Conservation (phyloP, 306 rosid genomes). For the Bauhinia variegata region DNA sequence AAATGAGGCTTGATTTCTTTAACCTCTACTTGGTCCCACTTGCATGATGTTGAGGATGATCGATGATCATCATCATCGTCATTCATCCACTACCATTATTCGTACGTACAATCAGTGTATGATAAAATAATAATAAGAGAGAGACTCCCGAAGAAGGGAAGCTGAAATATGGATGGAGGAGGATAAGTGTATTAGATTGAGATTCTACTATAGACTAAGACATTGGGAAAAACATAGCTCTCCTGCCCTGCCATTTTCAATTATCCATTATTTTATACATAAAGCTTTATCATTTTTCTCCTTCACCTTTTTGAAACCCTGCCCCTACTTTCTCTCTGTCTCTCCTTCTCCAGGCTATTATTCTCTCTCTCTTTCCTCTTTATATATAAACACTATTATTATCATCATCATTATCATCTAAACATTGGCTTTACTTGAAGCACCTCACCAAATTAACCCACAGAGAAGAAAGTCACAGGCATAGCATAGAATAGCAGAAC, state of each 20-base stretch:
- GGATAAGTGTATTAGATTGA: conserved; percentile 36
- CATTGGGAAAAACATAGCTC: conserved; percentile 55
- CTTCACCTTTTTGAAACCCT: conserved; percentile 58
- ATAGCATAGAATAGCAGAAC: neutral
- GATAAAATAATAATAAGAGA: conserved; percentile 39
- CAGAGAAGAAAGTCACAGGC: neutral
- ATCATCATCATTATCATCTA: conserved; percentile 42
- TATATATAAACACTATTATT: conserved; percentile 42
- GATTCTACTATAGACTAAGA: conserved; percentile 50
- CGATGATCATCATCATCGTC: conserved; percentile 23
- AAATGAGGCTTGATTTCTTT: conserved; percentile 31
- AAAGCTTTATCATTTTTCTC: conserved; percentile 45
- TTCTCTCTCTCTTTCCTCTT: conserved; percentile 30
- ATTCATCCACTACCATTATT: conserved; percentile 43
- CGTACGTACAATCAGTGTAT: conserved; percentile 19
- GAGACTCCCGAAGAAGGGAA: conserved; percentile 43
- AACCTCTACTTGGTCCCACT: conserved; percentile 56
- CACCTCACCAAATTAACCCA: conserved; percentile 35
- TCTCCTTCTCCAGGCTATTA: conserved; percentile 67
- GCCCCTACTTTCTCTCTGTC: conserved; percentile 43
- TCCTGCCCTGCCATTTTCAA: conserved; percentile 50
- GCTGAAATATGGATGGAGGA: neutral
- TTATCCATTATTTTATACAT: conserved; percentile 43
- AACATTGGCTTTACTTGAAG: conserved; percentile 36
- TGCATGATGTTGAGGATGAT: conserved; percentile 35